A percentile compares a stretch with the other conserved stretches of the same genome.
phyloP scores from a whole-genome alignment of 2,329 filamentous ascomycete species.

The Cordyceps cateniannulata region DNA sequence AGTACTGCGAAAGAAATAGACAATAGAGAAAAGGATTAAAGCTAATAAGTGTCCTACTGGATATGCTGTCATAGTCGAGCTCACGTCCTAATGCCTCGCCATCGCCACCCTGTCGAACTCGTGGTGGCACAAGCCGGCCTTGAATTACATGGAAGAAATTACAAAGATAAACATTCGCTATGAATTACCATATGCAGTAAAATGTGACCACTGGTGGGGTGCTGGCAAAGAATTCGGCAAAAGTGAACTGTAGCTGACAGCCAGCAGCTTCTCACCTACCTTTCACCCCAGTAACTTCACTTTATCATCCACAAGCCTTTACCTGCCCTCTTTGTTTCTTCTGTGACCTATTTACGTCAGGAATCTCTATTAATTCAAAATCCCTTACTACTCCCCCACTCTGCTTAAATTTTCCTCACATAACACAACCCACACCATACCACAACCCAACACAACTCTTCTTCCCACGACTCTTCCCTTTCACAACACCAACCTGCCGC shows the following conservation, averaged over 20 bases:
- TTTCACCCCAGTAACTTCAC: slow-evolving; percentile 1
- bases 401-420: not conserved
- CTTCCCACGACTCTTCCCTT: not conserved
- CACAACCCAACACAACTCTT: not conserved
- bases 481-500: no score
- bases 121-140: no score
- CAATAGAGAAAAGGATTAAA: not conserved
- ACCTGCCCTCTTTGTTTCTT: not conserved
- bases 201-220: not conserved
- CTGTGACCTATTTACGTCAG: not conserved
- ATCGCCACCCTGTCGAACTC: not conserved
- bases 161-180: not conserved
- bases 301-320: not conserved
- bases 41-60: no score
- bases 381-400: not conserved
- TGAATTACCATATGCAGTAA: not conserved
- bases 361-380: not conserved
- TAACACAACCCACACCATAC: not conserved
- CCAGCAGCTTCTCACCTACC: not conserved
- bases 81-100: no score
- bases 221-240: not conserved
- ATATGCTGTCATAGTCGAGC: no score
- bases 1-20: not conserved
- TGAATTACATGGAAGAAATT: not conserved
- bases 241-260: not conserved